Conservation (phyloP, 179 eudicot genomes). For the Corrigiola litoralis region DNA sequence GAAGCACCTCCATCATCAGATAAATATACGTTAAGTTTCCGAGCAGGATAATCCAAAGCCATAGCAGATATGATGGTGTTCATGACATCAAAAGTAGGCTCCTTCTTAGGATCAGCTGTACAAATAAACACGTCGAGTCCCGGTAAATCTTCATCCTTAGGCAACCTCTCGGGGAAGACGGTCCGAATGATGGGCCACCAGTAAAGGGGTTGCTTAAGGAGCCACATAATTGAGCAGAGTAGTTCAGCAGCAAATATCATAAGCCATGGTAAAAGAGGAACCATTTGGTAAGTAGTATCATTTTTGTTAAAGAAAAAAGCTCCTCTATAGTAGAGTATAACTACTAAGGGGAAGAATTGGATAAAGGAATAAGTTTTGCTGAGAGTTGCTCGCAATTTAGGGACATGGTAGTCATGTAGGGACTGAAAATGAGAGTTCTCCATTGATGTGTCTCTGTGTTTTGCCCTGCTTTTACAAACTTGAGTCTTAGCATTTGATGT, state of each 20-base stretch:
- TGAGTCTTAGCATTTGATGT: too few species aligned
- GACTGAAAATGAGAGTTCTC: constrained; percentile 2
- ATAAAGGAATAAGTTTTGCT: constrained; percentile 15
- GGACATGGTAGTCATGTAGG: constrained; percentile 26
- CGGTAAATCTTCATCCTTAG: constrained; percentile 21
- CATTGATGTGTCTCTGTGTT: constrained; percentile 4
- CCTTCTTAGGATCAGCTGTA: constrained; percentile 41
- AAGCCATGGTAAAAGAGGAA: constrained; percentile 22
- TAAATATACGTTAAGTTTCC: constrained; percentile 33
- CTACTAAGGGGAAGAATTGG: constrained; percentile 14
- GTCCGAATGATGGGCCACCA: constrained; percentile 34
- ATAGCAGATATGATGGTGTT: constrained; percentile 45
- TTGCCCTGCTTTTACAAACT: neutral
- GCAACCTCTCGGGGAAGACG: constrained; percentile 26
- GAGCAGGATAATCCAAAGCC: constrained; percentile 35
- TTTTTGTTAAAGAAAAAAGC: constrained; percentile 25
- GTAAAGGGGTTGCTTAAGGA: constrained; percentile 21
- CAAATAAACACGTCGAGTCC: constrained; percentile 38
- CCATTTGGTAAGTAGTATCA: neutral
- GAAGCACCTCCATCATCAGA: constrained; percentile 39
- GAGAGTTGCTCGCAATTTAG: constrained; percentile 13
- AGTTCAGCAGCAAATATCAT: constrained; percentile 24
- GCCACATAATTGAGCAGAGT: constrained; percentile 22
- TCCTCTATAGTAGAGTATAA: constrained; percentile 32
- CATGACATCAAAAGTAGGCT: constrained; percentile 43